A percentile compares a stretch with the other conserved stretches of the same genome.
Evolutionary conservation across 2,329 filamentous ascomycete genomes (phyloP).

Genomic region (Calonectria naviculata): DNA sequence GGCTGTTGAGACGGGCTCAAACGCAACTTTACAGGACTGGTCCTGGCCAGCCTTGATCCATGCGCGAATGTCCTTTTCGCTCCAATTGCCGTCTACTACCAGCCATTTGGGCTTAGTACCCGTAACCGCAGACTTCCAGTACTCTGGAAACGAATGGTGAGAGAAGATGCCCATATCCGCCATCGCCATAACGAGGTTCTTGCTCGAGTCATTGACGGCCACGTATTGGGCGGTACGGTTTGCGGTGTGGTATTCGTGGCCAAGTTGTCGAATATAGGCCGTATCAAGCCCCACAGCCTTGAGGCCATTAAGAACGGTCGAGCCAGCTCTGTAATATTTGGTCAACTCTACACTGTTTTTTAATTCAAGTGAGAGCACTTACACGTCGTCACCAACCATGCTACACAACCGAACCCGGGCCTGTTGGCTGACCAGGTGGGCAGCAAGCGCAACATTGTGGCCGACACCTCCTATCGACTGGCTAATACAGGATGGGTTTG

Average conservation of each 20-base stretch:
- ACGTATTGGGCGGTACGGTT: conserved; percentile 90
- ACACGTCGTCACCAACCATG: conserved; percentile 82
- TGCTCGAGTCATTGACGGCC: conserved; percentile 85
- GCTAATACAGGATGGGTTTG: conserved; percentile 83
- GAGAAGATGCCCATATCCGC: conserved; percentile 92
- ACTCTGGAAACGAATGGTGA: conserved; percentile 60
- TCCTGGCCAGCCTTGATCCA: conserved; percentile 74
- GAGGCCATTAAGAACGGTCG: conserved; percentile 76
- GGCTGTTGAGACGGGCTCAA: conserved; percentile 88
- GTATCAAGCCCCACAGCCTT: conserved; percentile 72
- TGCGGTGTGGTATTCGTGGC: conserved; percentile 58
- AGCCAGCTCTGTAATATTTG: conserved; percentile 69
- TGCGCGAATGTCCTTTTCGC: conserved; percentile 69
- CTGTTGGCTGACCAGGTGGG: conserved; percentile 72
- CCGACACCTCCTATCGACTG: conserved; percentile 93
- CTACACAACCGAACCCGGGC: conserved; percentile 80
- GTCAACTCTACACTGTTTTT: not conserved
- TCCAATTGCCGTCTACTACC: conserved; percentile 91
- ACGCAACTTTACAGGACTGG: conserved; percentile 72
- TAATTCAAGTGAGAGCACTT: conserved; percentile 41
- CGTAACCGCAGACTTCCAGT: conserved; percentile 71
- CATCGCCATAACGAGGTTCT: conserved; percentile 91
- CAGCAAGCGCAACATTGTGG: conserved; percentile 89
- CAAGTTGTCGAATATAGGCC: conserved; percentile 69
- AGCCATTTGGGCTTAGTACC: conserved; percentile 76